Percentiles rank a stretch among this genome's conserved stretches.
Conservation (phyloP, 495 filamentous ascomycete species). For the Lasiosphaeria hispida region DNA sequence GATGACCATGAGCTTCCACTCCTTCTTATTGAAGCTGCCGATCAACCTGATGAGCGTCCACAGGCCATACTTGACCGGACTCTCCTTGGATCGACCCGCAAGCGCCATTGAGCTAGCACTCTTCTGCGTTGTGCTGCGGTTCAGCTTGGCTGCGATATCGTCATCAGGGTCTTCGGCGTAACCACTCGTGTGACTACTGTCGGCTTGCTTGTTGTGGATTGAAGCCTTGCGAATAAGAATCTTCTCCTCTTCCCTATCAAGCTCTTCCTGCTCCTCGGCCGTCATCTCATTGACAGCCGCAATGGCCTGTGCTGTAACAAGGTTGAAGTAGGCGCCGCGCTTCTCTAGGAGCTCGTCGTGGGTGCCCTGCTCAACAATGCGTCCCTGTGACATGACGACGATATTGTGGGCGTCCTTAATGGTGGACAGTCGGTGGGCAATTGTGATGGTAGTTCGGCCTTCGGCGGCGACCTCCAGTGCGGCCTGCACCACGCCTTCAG, state of each 20-base stretch:
- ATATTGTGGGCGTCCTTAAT: conserved; percentile 95
- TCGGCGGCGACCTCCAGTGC: conserved; percentile 82
- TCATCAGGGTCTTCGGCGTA: conserved; percentile 58
- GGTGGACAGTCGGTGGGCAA: conserved; percentile 91
- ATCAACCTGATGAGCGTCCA: conserved; percentile 86
- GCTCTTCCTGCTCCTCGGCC: conserved; percentile 44
- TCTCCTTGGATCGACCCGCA: conserved; percentile 48
- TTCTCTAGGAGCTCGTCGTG: conserved; percentile 65
- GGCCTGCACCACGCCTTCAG: conserved; percentile 90
- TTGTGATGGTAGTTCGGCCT: conserved; percentile 94
- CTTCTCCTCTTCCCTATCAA: conserved; percentile 44
- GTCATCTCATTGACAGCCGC: conserved; percentile 57
- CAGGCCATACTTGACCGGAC: conserved; percentile 58
- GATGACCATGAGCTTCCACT: conserved; percentile 69
- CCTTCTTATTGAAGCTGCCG: conserved; percentile 74
- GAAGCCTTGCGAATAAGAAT: conserved; percentile 49
- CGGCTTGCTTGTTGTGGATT: conserved; percentile 21
- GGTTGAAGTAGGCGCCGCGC: conserved; percentile 55
- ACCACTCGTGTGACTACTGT: conserved; percentile 14
- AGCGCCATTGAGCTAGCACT: conserved; percentile 70
- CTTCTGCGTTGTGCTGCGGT: conserved; percentile 62
- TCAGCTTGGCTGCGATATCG: conserved; percentile 53
- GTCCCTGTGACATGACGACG: conserved; percentile 81
- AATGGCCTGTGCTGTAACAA: conserved; percentile 57
- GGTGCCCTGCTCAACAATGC: conserved; percentile 81